These are phyloP conservation scores for Mucor velutinosus DNA, from an alignment of 371 early-diverging fungal genomes.

Conservation along the genomic window DNA sequence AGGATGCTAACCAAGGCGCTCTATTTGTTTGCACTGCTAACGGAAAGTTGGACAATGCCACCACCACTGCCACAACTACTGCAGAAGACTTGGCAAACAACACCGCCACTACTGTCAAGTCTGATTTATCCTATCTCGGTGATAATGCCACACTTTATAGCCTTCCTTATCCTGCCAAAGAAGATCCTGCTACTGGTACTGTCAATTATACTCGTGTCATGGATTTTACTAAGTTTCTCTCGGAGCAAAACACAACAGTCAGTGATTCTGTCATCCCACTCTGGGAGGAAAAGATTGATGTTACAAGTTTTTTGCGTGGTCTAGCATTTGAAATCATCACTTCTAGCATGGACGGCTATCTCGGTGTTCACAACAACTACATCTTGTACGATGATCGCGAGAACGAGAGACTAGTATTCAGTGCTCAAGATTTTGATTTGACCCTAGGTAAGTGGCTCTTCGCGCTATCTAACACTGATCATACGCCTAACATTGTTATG, in stretches of 20 bases:
- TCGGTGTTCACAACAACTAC: conserved; percentile 33
- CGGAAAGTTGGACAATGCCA: conserved; percentile 8
- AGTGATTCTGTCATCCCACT: conserved; percentile 12
- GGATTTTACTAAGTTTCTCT: conserved; percentile 19
- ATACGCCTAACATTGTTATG: neutral
- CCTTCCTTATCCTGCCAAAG: conserved; percentile 9
- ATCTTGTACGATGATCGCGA: conserved; percentile 30
- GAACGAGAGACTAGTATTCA: conserved; percentile 17
- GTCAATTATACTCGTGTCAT: conserved; percentile 18
- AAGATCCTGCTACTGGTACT: conserved; percentile 1
- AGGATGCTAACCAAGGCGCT: conserved; percentile 22
- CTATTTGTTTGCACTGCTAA: conserved; percentile 22
- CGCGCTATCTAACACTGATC: conserved; percentile 5
- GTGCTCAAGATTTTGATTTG: conserved; percentile 36
- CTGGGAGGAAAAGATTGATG: conserved; percentile 19
- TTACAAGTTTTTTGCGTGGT: conserved; percentile 17
- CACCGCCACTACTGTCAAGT: neutral
- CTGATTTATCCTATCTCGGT: conserved; percentile 23
- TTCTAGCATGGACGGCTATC: conserved; percentile 26
- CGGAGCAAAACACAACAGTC: neutral
- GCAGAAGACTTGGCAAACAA: neutral
- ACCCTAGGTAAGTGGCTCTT: conserved; percentile 26
- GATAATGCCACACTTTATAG: conserved; percentile 25
- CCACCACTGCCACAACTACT: too few relatives aligned
- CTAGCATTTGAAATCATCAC: conserved; percentile 18